A percentile compares a stretch with the other conserved stretches of the same genome.
These are phyloP conservation scores for Aquilaria yunnanensis DNA, from an alignment of 345 rosid genomes.

Conservation along the genomic window DNA sequence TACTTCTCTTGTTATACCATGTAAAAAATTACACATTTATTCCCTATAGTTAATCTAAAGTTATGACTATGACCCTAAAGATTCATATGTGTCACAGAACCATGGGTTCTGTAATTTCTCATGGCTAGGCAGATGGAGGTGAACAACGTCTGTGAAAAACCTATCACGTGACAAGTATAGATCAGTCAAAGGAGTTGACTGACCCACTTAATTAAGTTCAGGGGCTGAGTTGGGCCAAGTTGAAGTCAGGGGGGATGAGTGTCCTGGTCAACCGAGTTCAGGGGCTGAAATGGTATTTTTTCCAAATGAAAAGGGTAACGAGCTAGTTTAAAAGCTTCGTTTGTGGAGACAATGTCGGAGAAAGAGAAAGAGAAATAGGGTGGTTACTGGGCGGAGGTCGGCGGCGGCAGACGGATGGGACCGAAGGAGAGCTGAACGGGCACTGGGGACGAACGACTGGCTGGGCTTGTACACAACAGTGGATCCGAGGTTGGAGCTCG, in stretches of 20 bases:
- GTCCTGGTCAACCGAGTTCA: too few species aligned
- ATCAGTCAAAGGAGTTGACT: too few species aligned
- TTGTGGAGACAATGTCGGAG: constrained; percentile 25
- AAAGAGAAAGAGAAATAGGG: background rate
- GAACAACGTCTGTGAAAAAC: too few species aligned
- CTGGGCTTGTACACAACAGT: too few species aligned
- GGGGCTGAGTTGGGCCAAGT: too few species aligned
- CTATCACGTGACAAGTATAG: too few species aligned
- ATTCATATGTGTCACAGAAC: constrained; percentile 8
- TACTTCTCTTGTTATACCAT: constrained; percentile 62
- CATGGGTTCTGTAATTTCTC: too few species aligned
- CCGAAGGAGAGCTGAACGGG: background rate
- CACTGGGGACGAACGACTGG: background rate
- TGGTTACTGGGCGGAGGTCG: background rate
- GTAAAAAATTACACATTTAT: constrained; percentile 19
- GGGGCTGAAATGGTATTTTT: too few species aligned
- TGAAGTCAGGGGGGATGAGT: too few species aligned
- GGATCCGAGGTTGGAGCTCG: too few species aligned
- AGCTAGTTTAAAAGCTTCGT: constrained; percentile 15
- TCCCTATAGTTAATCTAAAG: background rate
- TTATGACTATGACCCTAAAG: constrained; percentile 19
- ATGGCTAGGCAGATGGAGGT: too few species aligned
- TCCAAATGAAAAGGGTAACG: background rate
- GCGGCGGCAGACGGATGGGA: constrained; percentile 15
- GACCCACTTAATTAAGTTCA: too few species aligned